Base-by-base conservation (phyloP, 2,329 filamentous ascomycete species). In the Capronia epimyces region DNA sequence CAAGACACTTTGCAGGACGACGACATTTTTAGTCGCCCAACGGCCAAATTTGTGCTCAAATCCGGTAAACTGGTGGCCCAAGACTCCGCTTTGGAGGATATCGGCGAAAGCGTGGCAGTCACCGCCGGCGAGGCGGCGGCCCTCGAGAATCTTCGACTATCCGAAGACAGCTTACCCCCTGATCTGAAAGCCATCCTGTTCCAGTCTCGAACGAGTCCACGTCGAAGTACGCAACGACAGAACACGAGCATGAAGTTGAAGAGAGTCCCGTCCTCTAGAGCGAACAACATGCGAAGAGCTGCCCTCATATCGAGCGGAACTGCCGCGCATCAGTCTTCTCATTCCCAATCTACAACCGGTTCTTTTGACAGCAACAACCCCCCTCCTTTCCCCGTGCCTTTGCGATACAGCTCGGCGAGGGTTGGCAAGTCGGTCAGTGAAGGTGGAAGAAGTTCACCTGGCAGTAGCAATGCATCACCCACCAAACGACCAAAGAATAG, bases 381-480 rank as follows among this genome's bases (percentile, higher is more conserved):
- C 46, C 90, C 93, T 22, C 93, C 93, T 0, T 96, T 95, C 72
- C 90, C 93, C 0, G 95, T 98, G 5, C 93, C 93, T 0, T 84
- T 84, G 2, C 78, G 93, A 50, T 87, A 88, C 24, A 97, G 91
- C 68, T 98, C 90, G 4, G 82, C 89, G 53, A 83, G 85, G 62
- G 78, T 84, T 18, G 79, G 82, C 0, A 69, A 82, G 53, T 84
- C 79, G 59, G 73, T 78, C 44, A 89, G 86, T 65, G 89, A 95
- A 56, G 86, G 86, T 2, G 83, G 82, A 34, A 79, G 82, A 56
- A 95, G 88, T 64, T 89, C 89, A 1, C 89, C 84, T 1, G 75
- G 77, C 16, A 77, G 80, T 25, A 70, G 71, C 9, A 73, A 74
- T n/a, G 75, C 75, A 18, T 67, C 69, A n/a, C 81, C 78, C 68